These are phyloP conservation scores for Leccinum colubrinum DNA, from an alignment of 1,284 basidiomycete genomes.

Conservation along the genomic window DNA sequence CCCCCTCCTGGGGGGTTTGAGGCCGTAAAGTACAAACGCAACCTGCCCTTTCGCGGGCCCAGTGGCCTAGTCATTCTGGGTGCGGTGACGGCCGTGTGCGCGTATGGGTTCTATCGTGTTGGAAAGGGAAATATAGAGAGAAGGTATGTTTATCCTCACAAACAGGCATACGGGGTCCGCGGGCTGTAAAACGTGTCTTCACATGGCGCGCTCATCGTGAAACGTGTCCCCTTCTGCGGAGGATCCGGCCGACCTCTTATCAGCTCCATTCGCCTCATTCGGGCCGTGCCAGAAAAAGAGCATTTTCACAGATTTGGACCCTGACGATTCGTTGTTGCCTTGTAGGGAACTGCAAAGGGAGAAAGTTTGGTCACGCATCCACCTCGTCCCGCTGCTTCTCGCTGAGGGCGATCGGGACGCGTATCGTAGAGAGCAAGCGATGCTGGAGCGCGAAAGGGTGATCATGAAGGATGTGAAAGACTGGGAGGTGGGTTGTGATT, in stretches of 20 bases:
- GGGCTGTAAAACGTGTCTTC: constrained; percentile 62
- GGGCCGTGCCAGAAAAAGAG: constrained; percentile 40
- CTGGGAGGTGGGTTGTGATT: constrained; percentile 80
- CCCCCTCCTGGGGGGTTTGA: constrained; percentile 94
- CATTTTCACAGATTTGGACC: constrained; percentile 39
- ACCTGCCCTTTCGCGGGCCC: constrained; percentile 91
- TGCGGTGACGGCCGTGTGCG: constrained; percentile 82
- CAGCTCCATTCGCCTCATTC: constrained; percentile 32
- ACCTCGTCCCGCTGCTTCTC: constrained; percentile 89
- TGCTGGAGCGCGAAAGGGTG: constrained; percentile 77
- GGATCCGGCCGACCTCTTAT: constrained; percentile 70
- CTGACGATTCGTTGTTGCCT: constrained; percentile 26
- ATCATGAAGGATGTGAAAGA: constrained; percentile 96
- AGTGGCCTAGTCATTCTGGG: constrained; percentile 86
- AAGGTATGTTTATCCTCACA: constrained; percentile 61
- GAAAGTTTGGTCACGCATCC: constrained; percentile 93
- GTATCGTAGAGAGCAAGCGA: constrained; percentile 83
- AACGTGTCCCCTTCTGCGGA: constrained; percentile 30
- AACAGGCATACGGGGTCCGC: constrained; percentile 44
- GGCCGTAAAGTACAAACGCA: constrained; percentile 93
- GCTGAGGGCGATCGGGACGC: constrained; percentile 93
- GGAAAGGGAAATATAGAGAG: constrained; percentile 91
- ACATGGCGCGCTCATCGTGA: constrained; percentile 32
- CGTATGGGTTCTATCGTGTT: constrained; percentile 91
- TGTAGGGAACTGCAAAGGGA: constrained; percentile 91